Evolutionary conservation across 2,329 filamentous ascomycete species (phyloP).

Genomic region (Raffaelea arxii): DNA sequence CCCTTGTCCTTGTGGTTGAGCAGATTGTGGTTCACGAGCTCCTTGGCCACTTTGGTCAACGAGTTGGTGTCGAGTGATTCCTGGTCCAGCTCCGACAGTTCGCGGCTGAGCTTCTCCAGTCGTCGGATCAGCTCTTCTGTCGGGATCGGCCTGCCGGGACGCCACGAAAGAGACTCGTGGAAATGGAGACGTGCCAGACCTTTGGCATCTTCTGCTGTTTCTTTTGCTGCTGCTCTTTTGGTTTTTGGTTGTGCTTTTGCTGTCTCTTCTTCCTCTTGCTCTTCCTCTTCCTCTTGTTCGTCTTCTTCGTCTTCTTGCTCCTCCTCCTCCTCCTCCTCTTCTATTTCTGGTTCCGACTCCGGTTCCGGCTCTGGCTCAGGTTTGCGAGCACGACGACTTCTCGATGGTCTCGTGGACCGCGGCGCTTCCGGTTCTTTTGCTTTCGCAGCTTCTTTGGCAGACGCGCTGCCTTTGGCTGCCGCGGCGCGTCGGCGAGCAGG

Average conservation of each 20-base stretch:
- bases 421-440: not conserved
- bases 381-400: slow-evolving; percentile 5
- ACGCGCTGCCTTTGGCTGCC: slow-evolving; percentile 9
- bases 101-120: slow-evolving; percentile 69
- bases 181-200: slow-evolving; percentile 53
- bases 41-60: slow-evolving; percentile 73
- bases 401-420: slow-evolving; percentile 1
- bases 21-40: slow-evolving; percentile 72
- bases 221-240: not conserved
- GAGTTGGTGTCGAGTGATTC: slow-evolving; percentile 76
- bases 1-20: slow-evolving; percentile 88
- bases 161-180: slow-evolving; percentile 81
- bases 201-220: slow-evolving; percentile 7
- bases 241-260: not conserved
- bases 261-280: not conserved
- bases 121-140: slow-evolving; percentile 74
- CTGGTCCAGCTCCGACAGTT: slow-evolving; percentile 79
- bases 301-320: slow-evolving; percentile 9
- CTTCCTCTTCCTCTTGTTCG: slow-evolving; percentile 3
- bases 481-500: slow-evolving; percentile 13
- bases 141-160: slow-evolving; percentile 79
- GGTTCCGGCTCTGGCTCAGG: slow-evolving; percentile 1
- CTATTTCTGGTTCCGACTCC: slow-evolving; percentile 3
- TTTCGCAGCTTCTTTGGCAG: slow-evolving; percentile 5
- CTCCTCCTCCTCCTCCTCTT: slow-evolving; percentile 1